Evolutionary conservation across 139 green algal species (phyloP), one percentile per base, ranked within the genome.

Genomic region (Diplosphaera chodatii): DNA sequence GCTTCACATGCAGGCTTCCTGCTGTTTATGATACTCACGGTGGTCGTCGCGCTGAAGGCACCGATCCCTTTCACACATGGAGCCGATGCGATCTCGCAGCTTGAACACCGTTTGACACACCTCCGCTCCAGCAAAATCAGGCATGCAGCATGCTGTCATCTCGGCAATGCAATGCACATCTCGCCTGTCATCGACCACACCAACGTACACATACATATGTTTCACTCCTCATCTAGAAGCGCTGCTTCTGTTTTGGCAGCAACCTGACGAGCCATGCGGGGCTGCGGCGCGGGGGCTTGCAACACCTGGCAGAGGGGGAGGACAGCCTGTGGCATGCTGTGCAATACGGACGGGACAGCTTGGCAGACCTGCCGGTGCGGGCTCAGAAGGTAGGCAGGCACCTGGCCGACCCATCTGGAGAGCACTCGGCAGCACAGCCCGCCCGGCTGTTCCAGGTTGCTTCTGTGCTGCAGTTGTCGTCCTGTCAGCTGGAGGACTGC

Each of bases 1-100:
- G 21, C 18, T 59, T 21, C 40, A 40, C 5, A n/a, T 80, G 71
- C 83, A 92, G 89, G 88, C 55, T 93, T 91, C 70, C 8, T 92
- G 4, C 64, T 95, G 1, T 95, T 94, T 64, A 16, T 89, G 0
- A 32, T 56, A 8, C 71, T 94, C 0, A 89, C 86, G 0, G 40
- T 87, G n/a, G 88, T 80, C 59, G 80, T 87, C 18, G 55, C 80
- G 2, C 55, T 40, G 18, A 67, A 79, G 0, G 62, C 63, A 6
- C 70, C 73, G 34, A 77, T 78, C 0, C 87, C 85, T 8, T 41
- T 80, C 5, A 3, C 72, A 87, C 37, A 65, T 78, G 32, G 71
- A 92, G 31, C 30, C 71, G 48, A 27, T 32, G 29, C 8, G 67
- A 13, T 55, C 4, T 29, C 25, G n/a, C 20, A n/a, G 4, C 66